Conservation (phyloP, 1,284 basidiomycete genomes). For the Sporisorium exsertum region DNA sequence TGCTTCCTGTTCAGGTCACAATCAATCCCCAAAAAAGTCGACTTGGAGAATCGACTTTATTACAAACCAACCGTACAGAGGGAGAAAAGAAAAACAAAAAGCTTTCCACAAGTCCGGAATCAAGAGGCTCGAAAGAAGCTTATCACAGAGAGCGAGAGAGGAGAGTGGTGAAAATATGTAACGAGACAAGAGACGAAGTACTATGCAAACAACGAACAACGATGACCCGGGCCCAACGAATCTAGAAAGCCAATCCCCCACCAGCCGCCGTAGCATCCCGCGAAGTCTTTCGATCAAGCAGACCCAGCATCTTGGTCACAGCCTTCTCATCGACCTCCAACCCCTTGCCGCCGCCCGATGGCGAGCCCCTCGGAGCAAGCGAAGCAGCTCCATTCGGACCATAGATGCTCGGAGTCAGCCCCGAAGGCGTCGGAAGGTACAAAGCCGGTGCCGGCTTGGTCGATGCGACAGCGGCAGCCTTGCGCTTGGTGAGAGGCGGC, state of each 20-base stretch:
- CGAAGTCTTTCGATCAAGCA: conserved; percentile 52
- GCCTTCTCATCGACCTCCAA: conserved; percentile 56
- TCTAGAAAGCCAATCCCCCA: conserved; percentile 22
- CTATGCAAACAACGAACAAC: conserved; percentile 9
- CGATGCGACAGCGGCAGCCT: not conserved
- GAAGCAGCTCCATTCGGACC: conserved; percentile 26
- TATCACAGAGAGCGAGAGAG: not conserved
- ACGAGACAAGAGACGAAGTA: conserved; percentile 6
- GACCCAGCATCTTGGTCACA: conserved; percentile 48
- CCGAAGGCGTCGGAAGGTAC: conserved; percentile 21
- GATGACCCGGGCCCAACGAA: not conserved
- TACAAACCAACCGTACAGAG: conserved; percentile 1
- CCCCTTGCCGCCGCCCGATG: conserved; percentile 15
- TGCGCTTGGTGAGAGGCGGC: conserved; percentile 34
- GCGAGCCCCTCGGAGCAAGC: conserved; percentile 8
- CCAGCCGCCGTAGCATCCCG: conserved; percentile 22
- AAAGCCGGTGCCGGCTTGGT: conserved; percentile 23
- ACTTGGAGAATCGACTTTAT: too few relatives aligned
- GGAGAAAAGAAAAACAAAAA: too few relatives aligned
- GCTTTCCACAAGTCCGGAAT: not conserved
- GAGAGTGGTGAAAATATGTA: conserved; percentile 10
- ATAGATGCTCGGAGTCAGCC: conserved; percentile 44
- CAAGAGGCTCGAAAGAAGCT: conserved; percentile 1
- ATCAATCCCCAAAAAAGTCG: too few relatives aligned
- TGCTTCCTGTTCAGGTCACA: too few relatives aligned